Evolutionary conservation across 2,329 filamentous ascomycete species (phyloP), one percentile per base, ranked within the genome.

Genomic region (Domatiomyces catenatus): DNA sequence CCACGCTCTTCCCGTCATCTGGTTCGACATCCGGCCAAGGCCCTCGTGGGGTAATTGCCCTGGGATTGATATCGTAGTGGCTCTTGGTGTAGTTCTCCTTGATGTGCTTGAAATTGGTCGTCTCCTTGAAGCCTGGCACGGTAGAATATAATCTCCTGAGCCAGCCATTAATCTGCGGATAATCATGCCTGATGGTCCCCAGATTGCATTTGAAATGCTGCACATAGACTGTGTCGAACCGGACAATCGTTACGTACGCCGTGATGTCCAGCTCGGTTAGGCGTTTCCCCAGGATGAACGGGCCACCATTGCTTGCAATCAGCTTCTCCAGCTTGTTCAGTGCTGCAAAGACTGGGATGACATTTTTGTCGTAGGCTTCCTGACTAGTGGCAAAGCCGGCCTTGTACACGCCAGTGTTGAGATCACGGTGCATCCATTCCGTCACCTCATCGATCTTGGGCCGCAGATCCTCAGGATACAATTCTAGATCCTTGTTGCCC

Each of bases 191-290:
- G 43, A 83, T 72, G 8, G 69, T 80, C 2, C 77, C 76, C 26
- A 82, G 62, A 61, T 82, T 81, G 58, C 76, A 79, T 65, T 81
- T 82, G 68, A 82, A 82, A 63, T 81, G 78, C 66, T 81, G 77
- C 10, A 78, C 76, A 59, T 82, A 83, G 2, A 78, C 73, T 2
- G 70, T 65, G 54, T 82, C 79, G 58, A 82, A 75, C 2, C 79
- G 68, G n/a, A 81, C 67, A 12, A 79, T 56, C 0, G 77, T 81
- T 2, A 73, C 69, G 56, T 76, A 83, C 0, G 74, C 68, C 8
- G 75, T 66, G 18, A 82, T 59, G 58, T 83, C 79, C 8, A 81
- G 63, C 61, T 82, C 78, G 0, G 79, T 81, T 52, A 82, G 58
- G 12, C 68, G 59, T 0, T 63, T 59, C 1, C 79, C 79, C 0